Conservation (phyloP, 441 rosid genomes). For the Populus hybrid region DNA sequence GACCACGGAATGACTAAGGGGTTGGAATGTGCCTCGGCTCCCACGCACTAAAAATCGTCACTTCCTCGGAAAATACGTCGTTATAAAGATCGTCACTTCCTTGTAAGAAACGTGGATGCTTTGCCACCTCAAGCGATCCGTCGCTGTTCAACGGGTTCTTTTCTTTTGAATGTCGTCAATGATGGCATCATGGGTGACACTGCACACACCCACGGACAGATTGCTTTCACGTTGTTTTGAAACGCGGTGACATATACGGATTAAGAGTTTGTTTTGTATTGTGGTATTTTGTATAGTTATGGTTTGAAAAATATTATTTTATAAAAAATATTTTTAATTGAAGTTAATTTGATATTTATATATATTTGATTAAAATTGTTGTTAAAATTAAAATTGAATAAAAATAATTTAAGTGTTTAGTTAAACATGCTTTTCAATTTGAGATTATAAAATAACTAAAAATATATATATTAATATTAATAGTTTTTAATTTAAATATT, state of each 20-base stretch:
- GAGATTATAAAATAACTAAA: no score
- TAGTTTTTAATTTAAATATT: no score
- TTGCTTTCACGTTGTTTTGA: neutral
- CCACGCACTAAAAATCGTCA: neutral
- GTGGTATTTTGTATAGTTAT: no score
- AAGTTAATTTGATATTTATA: no score
- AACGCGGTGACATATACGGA: neutral
- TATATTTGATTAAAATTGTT: no score
- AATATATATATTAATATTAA: no score
- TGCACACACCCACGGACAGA: neutral
- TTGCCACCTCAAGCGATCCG: neutral
- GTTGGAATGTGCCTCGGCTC: neutral
- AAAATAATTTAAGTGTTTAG: no score
- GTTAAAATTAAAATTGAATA: no score
- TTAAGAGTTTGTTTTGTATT: no score
- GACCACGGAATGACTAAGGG: neutral
- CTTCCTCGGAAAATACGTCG: neutral
- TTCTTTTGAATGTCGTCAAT: neutral
- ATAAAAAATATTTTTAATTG: no score
- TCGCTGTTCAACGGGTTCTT: neutral
- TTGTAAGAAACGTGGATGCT: neutral
- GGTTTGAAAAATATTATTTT: no score
- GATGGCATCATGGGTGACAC: neutral
- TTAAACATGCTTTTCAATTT: no score
- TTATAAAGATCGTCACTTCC: neutral